Base-by-base conservation (phyloP, 2,329 filamentous ascomycete species). In the Verticillium longisporum region DNA sequence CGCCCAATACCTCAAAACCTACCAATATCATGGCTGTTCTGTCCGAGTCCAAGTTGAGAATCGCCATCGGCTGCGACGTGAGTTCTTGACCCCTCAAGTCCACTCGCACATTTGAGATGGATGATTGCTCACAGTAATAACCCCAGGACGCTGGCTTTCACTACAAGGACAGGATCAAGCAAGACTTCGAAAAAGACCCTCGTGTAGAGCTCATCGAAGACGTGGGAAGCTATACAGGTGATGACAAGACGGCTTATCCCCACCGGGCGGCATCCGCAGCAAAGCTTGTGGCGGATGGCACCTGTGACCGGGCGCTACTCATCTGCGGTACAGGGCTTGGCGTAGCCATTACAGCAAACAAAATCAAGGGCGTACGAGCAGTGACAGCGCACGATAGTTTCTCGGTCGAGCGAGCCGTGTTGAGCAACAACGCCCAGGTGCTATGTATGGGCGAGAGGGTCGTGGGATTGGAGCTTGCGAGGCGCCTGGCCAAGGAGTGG, bases 351-450 rank as follows among this genome's bases (percentile, higher is more conserved):
- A 79, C 85, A n/a, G 92, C 92, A 66, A 96, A 96, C 81, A 96
- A 96, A 75, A 86, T 96, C 65, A 88, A 87, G 61, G 91, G 91
- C 6, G 86, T 96, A 63, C 81, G 91, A 31, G 92, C 92, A n/a
- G 92, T 96, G 18, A 96, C 91, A 5, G 92, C 92, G 1, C 92
- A 96, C 73, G 92, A 96, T 72, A 88, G 87, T 66, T 96, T 93
- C 79, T 88, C 84, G 61, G 90, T 96, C 6, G 91, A 96, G 81
- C 79, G 91, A 57, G 87, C 89, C 26, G 84, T 96, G 11, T 76
- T 94, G 69, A 92, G 88, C 77, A 96, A 96, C 74, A 88, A 96
- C 72, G 90, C 91, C 3, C 91, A 96, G 76, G 91, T 96, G 36
- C 77, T 96, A 64, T 96, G 92, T 72, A 88, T 96, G 80, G 91